These are phyloP conservation scores for Daedaleopsis sinensis DNA, from an alignment of 768 basidiomycete species.

Conservation along the genomic window DNA sequence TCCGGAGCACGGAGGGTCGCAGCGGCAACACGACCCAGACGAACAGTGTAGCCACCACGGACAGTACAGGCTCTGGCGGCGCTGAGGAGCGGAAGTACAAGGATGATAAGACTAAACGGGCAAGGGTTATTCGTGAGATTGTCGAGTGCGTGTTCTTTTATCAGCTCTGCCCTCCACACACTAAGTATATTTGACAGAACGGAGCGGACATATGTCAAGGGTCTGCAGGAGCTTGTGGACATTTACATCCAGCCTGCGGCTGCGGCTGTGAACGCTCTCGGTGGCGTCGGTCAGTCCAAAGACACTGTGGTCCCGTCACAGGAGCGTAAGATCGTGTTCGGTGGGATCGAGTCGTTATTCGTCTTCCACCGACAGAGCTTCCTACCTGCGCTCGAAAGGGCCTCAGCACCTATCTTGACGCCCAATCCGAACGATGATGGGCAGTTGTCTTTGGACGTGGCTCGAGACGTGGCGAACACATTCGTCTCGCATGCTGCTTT, in stretches of 20 bases:
- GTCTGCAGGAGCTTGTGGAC: constrained; percentile 90
- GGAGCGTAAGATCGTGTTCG: constrained; percentile 92
- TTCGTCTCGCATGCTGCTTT: constrained; percentile 95
- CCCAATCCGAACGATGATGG: constrained; percentile 67
- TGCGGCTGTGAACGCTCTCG: constrained; percentile 67
- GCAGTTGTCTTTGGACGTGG: constrained; percentile 70
- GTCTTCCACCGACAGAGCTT: constrained; percentile 94
- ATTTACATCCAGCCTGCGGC: constrained; percentile 92
- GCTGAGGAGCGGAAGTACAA: constrained; percentile 86
- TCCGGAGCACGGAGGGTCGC: constrained; percentile 70
- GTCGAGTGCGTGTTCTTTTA: constrained; percentile 64
- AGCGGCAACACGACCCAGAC: constrained; percentile 66
- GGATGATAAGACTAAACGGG: constrained; percentile 85
- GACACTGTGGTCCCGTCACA: constrained; percentile 84
- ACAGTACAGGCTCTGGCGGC: constrained; percentile 62
- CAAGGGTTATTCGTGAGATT: constrained; percentile 87
- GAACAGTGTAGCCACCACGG: constrained; percentile 73
- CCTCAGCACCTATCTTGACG: constrained; percentile 64
- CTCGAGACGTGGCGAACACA: constrained; percentile 81
- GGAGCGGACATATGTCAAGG: constrained; percentile 92
- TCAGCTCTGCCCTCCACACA: neutral
- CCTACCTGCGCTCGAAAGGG: constrained; percentile 85
- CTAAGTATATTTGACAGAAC: constrained; percentile 59
- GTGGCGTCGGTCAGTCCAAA: constrained; percentile 70
- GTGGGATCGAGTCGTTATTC: constrained; percentile 85